phyloP scores from a whole-genome alignment of 2,329 filamentous ascomycete species.

The Proliferodiscus dingleyae region DNA sequence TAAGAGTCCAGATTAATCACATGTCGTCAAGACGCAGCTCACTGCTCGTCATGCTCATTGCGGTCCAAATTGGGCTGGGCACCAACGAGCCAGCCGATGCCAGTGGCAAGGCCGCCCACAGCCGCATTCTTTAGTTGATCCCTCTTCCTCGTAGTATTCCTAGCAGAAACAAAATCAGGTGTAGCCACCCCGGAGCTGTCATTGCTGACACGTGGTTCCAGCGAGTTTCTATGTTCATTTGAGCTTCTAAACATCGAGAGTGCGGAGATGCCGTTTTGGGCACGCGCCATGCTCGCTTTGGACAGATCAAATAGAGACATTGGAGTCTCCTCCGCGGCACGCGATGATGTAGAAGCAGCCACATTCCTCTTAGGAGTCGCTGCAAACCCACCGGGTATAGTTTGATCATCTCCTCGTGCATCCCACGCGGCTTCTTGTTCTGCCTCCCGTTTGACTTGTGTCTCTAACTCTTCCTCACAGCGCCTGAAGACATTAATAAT shows the following conservation, averaged over 20 bases:
- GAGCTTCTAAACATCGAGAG: constrained; percentile 35
- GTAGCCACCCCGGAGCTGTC: constrained; percentile 9
- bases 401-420: constrained; percentile 53
- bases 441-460: constrained; percentile 60
- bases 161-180: constrained; percentile 5
- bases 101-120: constrained; percentile 61
- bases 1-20: no score
- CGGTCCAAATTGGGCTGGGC: constrained; percentile 32
- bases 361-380: constrained; percentile 32
- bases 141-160: constrained; percentile 56
- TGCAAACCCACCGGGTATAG: constrained; percentile 53
- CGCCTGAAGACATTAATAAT: constrained; percentile 70
- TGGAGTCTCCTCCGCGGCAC: constrained; percentile 51
- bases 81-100: constrained; percentile 63
- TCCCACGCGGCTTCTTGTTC: constrained; percentile 69
- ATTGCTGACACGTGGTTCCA: constrained; percentile 29
- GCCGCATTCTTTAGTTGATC: constrained; percentile 66
- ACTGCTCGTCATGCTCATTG: no score
- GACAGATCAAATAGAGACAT: constrained; percentile 63
- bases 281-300: constrained; percentile 53
- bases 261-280: constrained; percentile 53
- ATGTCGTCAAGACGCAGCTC: no score
- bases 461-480: constrained; percentile 72
- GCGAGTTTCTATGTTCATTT: constrained; percentile 24
- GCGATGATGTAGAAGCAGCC: constrained; percentile 25